Evolutionary conservation across 2,329 filamentous ascomycete species (phyloP), one percentile per base, ranked within the genome.

Genomic region (Paraphoma chrysanthemicola): DNA sequence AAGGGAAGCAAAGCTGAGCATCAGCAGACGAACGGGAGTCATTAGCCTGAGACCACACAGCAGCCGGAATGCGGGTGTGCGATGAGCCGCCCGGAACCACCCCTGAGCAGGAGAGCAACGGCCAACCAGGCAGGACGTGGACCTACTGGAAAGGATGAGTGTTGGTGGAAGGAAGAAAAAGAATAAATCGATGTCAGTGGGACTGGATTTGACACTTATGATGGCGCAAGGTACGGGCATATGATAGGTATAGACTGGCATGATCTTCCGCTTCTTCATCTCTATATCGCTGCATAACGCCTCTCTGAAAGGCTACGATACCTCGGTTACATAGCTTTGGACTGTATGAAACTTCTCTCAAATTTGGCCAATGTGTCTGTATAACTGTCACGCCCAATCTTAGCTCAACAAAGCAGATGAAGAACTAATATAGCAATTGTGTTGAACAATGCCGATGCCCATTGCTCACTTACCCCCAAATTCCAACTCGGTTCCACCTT

Each of bases 1-100:
- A 97, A 98, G 81, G 95, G 95, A 12, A 94, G 89, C 68, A 92
- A 91, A 28, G 94, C 94, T 23, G 94, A 94, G 73, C 93, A 97
- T 75, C 90, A 95, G 64, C 72, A 73, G 60, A 57, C 67, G 43
- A 67, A 70, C 46, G 69, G 64, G 44, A 64, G 64, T 50, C 48
- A 60, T 56, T 66, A 66, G 61, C 57, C 55, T 61, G 57, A 62
- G 48, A 54, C 53, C 44, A 53, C 56, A 43, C 59, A 65, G 56
- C 58, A 53, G 44, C 51, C 29, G 51, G 51, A 23, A 47, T 48
- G 51, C 36, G 7, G n/a, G 38, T 36, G 12, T 53, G 51, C 38
- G 51, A 53, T 8, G 31, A 44, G 29, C 48, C 48, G 12, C 48
- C 48, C 4, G 48, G 43, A 43, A 29, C 23, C 23, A 44, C 12